Evolutionary conservation across 2,329 filamentous ascomycete species (phyloP).

Genomic region (Pseudogymnoascus pannorum): DNA sequence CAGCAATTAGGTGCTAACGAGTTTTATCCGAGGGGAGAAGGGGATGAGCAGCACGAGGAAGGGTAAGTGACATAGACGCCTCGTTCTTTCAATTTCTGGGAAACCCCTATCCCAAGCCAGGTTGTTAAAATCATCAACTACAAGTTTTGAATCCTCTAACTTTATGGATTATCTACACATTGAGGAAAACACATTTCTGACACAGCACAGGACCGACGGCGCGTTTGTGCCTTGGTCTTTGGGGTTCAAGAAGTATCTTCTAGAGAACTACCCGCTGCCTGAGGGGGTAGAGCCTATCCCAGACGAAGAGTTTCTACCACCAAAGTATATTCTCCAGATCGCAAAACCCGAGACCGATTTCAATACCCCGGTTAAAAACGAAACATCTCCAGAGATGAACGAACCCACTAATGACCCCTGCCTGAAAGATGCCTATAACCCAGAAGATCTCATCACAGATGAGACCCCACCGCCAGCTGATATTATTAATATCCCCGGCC

Average conservation of each 20-base stretch:
- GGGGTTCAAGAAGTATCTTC: conserved; percentile 57
- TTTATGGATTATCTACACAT: neutral
- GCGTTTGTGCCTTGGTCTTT: conserved; percentile 72
- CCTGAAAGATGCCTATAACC: conserved; percentile 7
- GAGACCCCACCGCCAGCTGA: neutral
- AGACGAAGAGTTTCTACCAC: conserved; percentile 64
- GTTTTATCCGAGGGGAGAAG: conserved; percentile 73
- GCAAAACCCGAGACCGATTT: conserved; percentile 13
- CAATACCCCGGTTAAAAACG: conserved; percentile 10
- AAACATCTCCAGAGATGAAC: neutral
- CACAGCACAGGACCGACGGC: conserved; percentile 62
- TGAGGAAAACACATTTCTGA: neutral
- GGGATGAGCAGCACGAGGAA: conserved; percentile 88
- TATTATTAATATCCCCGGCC: neutral
- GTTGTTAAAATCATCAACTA: neutral
- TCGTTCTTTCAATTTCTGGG: neutral
- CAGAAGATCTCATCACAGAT: conserved; percentile 27
- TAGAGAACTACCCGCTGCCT: conserved; percentile 62
- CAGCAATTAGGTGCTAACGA: conserved; percentile 73
- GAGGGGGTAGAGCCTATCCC: conserved; percentile 62
- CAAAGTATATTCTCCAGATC: conserved; percentile 58
- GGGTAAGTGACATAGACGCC: conserved; percentile 46
- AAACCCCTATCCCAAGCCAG: neutral
- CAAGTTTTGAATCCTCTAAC: neutral
- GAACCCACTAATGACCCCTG: neutral